Conservation (phyloP, 2,329 filamentous ascomycete genomes). For the Scolecobasidium constrictum region DNA sequence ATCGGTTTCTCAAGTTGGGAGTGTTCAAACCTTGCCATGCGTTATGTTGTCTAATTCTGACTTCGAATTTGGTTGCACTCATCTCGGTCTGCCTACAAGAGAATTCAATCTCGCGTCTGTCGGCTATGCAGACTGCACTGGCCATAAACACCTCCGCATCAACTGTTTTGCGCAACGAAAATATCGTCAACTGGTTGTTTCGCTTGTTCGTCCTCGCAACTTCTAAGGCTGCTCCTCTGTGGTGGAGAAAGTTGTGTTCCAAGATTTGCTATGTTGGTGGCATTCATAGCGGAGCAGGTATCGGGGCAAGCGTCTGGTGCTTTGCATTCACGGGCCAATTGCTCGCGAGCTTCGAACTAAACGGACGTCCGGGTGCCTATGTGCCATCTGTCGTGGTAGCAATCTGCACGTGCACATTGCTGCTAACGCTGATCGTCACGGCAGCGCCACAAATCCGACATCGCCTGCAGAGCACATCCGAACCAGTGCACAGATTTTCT, state of each 20-base stretch:
- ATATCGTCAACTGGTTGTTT: constrained; percentile 20
- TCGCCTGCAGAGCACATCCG: constrained; percentile 57
- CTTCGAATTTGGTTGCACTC: too few relatives aligned
- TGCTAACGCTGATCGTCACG: constrained; percentile 49
- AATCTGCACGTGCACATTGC: constrained; percentile 45
- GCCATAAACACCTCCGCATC: constrained; percentile 22
- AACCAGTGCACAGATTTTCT: constrained; percentile 59
- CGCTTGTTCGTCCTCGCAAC: constrained; percentile 17
- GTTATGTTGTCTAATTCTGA: too few relatives aligned
- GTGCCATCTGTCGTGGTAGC: constrained; percentile 24
- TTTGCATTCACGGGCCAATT: constrained; percentile 13
- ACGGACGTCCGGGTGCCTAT: too few relatives aligned
- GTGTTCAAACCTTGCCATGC: too few relatives aligned
- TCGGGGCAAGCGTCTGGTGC: constrained; percentile 17
- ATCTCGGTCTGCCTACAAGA: too few relatives aligned
- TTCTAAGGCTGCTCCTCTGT: constrained; percentile 15
- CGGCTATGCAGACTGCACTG: constrained; percentile 18
- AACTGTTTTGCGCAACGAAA: constrained; percentile 22
- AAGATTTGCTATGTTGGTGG: constrained; percentile 23
- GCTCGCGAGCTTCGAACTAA: constrained; percentile 9
- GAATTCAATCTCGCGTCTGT: too few relatives aligned
- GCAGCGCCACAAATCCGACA: constrained; percentile 54
- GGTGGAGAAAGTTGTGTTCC: constrained; percentile 16
- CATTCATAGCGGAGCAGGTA: constrained; percentile 22
- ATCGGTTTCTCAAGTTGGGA: too few relatives aligned